These are phyloP conservation scores for Talinum fruticosum DNA, from an alignment of 148 eudicot species.

Conservation along the genomic window DNA sequence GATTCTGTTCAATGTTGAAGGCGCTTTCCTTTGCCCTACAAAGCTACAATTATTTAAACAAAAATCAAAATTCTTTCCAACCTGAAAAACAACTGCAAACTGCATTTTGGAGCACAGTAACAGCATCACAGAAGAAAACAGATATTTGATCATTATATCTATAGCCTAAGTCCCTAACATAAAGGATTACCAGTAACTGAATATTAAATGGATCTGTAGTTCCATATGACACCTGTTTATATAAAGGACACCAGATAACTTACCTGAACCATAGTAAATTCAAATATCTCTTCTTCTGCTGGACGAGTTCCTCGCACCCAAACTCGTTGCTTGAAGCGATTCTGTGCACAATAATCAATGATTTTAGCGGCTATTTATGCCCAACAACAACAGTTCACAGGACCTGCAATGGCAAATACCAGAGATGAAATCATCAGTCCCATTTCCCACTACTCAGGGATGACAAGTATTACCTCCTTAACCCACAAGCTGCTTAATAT, in stretches of 20 bases:
- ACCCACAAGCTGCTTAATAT: conserved; percentile 73
- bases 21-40: background rate
- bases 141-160: background rate
- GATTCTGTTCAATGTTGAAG: background rate
- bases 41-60: background rate
- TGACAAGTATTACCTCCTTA: conserved; percentile 57
- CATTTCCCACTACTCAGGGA: conserved; percentile 5
- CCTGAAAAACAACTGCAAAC: background rate
- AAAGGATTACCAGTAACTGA: background rate
- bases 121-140: background rate
- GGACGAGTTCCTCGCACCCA: conserved; percentile 93
- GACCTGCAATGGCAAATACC: conserved; percentile 9
- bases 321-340: conserved; percentile 75
- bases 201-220: background rate
- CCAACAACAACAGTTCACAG: conserved; percentile 9
- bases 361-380: conserved; percentile 12
- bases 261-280: conserved; percentile 91
- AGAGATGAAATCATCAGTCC: background rate
- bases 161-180: conserved; percentile 2
- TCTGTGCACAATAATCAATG: conserved; percentile 36
- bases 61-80: background rate
- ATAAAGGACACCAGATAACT: conserved; percentile 8
- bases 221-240: background rate
- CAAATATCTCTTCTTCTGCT: conserved; percentile 83
- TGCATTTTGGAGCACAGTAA: no score